Base-by-base conservation (phyloP, 129 eudicot genomes). In the Artemisia annua region DNA sequence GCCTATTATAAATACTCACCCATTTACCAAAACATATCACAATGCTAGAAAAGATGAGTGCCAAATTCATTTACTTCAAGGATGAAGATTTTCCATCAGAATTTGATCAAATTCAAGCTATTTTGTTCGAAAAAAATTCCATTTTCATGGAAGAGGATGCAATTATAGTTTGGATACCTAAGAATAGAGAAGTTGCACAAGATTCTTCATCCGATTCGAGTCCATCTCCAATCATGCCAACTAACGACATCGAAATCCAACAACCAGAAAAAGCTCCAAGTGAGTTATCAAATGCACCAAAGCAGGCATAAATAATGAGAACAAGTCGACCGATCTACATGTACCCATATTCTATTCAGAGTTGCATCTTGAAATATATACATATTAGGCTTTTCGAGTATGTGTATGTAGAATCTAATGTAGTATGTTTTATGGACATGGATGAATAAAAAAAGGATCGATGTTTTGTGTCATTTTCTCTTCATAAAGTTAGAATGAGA, bases 61-160 rank as follows among this genome's bases (percentile, higher is more conserved):
- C 10, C 11, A 75, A 75, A 0, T 75, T 75, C 65, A 55, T 75
- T 39, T 75, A 75, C 48, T 65, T 75, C 56, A 75, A 75, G 57
- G 79, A 75, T 11, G 79, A 75, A 54, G 79, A 75, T 12, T 75
- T 75, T 5, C 56, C 30, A 22, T 75, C 79, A 0, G 79, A 75
- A 66, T 75, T 75, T 66, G 79, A 75, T 75, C 73, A 75, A 64
- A 53, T 75, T 54, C 73, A 16, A 0, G 57, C 11, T 9, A 65
- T 65, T 11, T n/a, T 75, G 30, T 20, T 20, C 1, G 59, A 65
- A 16, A 75, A 65, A 35, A 50, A 48, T 2, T 66, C 79, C 10
- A 22, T 66, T 66, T 15, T 53, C 39, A 54, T 75, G 19, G 79
- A 66, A 6, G 66, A 43, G 5, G 70, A 22, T 65, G 24, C 73